Evolutionary conservation across 192 early-diverging fungal species (phyloP), one percentile per base, ranked within the genome.

Genomic region (Chytriomyces sp.): DNA sequence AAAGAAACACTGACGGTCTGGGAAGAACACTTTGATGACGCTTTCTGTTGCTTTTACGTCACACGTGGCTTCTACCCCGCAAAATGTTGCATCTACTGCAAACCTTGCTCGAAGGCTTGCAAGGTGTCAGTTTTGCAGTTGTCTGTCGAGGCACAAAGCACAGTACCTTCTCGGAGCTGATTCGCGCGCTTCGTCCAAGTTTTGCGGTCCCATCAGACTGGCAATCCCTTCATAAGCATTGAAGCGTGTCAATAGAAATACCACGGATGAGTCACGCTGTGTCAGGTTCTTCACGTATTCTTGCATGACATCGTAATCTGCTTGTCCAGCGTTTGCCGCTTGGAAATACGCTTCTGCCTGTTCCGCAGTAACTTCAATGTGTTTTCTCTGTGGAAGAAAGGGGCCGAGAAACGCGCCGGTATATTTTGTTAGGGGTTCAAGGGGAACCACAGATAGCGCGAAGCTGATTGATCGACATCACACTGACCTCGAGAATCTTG

Each of bases 11-110:
- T 64, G 75, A 86, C 85, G 71, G 50, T 88, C 81, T 10, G 87
- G 87, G 72, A 88, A 88, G 59, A 88, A 88, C 49, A 85, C 63
- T 35, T 76, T 53, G 16, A 84, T 69, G 45, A 83, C 81, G 11
- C 64, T 60, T 59, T 77, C 80, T 5, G 82, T 80, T 18, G 62
- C 46, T 23, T 66, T 71, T 11, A 57, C 48, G 23, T 60, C 48
- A 8, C 75, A 68, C 20, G 77, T 82, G 20, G 73, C 76, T 60
- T 86, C 77, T 45, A 86, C 83, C 35, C 80, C 84, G 47, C 73
- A 75, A 18, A 43, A 18, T 11, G 23, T 23, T 3, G 28, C n/a
- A 48, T 57, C 66, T 18, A 65, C 61, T 1, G 73, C 73, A 65
- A 65, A 75, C 49, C 60, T 64, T 47, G 73, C 73, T 24, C 73